Evolutionary conservation across 176 grass and related monocot species (phyloP), one percentile per base, ranked within the genome.

Genomic region (Avena eriantha): DNA sequence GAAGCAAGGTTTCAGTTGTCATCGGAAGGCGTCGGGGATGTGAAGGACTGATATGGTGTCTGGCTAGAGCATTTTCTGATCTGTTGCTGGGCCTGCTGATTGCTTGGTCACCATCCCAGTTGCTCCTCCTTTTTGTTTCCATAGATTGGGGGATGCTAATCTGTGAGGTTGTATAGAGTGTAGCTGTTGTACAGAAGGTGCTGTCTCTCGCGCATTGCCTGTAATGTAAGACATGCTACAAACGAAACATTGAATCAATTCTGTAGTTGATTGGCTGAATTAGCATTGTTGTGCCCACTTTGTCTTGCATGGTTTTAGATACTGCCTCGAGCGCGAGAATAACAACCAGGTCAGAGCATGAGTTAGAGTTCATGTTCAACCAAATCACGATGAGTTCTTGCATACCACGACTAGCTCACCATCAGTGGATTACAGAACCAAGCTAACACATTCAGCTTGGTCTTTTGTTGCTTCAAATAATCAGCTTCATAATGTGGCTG

Each of bases 1-100:
- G 91, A 97, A 83, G 91, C 93, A 12, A 89, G 95, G 70, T 95
- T 97, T 86, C 93, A 95, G 77, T 29, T 97, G 70, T 89, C 77
- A 50, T 79, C 91, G 9, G 93, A 97, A 90, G 95, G 95, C 0
- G 85, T 97, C 0, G 80, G 85, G 46, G 91, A 97, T 68, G 93
- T 92, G 53, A 97, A 97, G 87, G 95, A 97, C 73, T 97, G 72
- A 95, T 43, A 33, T 39, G 0, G 35, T 46, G 1, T 74, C 36
- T 41, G 35, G 1, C 17, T 2, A 39, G 21, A 69, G 19, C 36
- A 77, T 58, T 33, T 49, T 60, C 12, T 1, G 4, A 53, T 69
- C 36, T 14, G n/a, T 10, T 53, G 33, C 22, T 35, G 4, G 3
- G 46, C 13, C 13, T 81, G 43, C 50, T 50, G 29, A 1, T 16